phyloP scores from a whole-genome alignment of 1,139 yeast species.

The Torulaspora globosa region DNA sequence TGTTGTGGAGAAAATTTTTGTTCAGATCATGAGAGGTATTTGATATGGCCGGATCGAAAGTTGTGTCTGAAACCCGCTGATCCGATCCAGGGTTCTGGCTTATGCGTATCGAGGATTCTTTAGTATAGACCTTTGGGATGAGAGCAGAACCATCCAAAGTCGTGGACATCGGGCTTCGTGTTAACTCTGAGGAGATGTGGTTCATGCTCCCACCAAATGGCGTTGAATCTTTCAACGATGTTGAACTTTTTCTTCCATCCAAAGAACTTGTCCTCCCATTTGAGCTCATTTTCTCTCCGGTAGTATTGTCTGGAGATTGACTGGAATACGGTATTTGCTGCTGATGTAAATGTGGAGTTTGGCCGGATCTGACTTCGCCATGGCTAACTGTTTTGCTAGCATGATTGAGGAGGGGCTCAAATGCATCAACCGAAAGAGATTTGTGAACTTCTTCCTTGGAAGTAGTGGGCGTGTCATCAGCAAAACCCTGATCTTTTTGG shows the following conservation, averaged over 20 bases:
- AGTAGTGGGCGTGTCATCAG: background rate
- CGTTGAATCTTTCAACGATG: conserved; percentile 1
- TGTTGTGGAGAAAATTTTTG: conserved; percentile 3
- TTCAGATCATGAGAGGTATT: conserved; percentile 3
- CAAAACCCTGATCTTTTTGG: background rate
- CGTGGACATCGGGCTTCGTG: background rate
- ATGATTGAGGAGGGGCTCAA: background rate
- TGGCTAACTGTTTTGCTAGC: background rate
- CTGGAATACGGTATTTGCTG: background rate
- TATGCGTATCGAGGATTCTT: background rate
- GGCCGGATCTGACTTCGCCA: background rate
- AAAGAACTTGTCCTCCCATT: background rate
- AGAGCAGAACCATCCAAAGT: background rate
- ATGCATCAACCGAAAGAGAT: background rate
- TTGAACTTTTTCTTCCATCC: background rate
- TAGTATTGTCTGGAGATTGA: background rate
- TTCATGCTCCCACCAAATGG: conserved; percentile 2
- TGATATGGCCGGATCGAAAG: background rate
- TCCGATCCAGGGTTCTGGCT: background rate
- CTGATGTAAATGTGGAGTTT: background rate
- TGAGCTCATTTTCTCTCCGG: background rate
- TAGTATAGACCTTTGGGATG: conserved; percentile 1
- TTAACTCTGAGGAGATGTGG: background rate
- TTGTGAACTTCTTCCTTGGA: background rate
- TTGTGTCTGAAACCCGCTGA: conserved; percentile 1